Evolutionary conservation across 2,329 filamentous ascomycete genomes (phyloP).

Genomic region (Aspergillus caelatus): DNA sequence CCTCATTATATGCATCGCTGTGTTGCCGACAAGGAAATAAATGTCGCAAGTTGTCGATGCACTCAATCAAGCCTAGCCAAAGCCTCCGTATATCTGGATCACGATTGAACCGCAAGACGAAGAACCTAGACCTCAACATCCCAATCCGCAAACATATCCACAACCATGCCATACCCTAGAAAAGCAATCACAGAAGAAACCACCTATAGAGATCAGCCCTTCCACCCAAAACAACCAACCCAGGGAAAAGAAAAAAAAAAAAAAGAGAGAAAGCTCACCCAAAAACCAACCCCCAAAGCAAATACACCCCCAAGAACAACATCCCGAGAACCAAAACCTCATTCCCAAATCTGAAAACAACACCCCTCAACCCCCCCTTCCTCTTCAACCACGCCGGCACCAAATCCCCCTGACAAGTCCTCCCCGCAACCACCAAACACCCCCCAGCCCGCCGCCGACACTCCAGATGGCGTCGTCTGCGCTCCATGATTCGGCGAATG

Average conservation of each 20-base stretch:
- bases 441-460: constrained; percentile 35
- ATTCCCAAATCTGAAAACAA: constrained; percentile 18
- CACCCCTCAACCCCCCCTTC: constrained; percentile 18
- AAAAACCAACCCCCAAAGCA: constrained; percentile 13
- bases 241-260: neutral
- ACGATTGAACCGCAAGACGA: too few species aligned
- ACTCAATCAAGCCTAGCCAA: neutral
- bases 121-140: too few species aligned
- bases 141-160: too few species aligned
- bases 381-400: constrained; percentile 34
- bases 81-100: neutral
- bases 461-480: constrained; percentile 43
- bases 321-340: constrained; percentile 28
- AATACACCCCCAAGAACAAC: constrained; percentile 16
- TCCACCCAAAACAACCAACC: neutral
- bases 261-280: neutral
- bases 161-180: neutral
- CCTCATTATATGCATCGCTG: neutral
- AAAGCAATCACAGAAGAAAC: neutral
- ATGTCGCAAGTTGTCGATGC: neutral
- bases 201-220: neutral
- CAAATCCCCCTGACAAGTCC: constrained; percentile 34
- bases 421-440: constrained; percentile 42
- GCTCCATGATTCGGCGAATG: constrained; percentile 46
- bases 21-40: neutral